Percentiles rank a stretch among this genome's conserved stretches.
phyloP scores from a whole-genome alignment of 768 basidiomycete species.

The Leccinum ochraceum region DNA sequence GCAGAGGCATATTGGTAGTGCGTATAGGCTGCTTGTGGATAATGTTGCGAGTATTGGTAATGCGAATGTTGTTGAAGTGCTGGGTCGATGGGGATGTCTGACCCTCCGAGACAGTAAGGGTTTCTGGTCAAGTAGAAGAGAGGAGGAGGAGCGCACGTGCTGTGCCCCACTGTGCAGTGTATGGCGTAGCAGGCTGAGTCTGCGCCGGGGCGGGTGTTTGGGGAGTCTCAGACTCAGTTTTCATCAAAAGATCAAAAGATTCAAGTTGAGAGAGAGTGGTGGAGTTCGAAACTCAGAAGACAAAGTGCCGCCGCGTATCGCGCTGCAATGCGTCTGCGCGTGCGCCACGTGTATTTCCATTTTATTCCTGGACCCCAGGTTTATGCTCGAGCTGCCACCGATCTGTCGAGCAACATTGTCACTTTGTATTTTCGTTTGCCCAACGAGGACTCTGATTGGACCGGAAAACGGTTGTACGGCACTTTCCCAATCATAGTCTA shows the following conservation, averaged over 20 bases:
- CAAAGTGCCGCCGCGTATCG: too few relatives aligned
- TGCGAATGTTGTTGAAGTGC: conserved; percentile 65
- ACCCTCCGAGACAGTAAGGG: conserved; percentile 3
- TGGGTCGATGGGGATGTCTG: conserved; percentile 68
- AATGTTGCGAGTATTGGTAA: conserved; percentile 42
- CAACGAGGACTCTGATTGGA: too few relatives aligned
- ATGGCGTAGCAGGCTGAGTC: conserved; percentile 31
- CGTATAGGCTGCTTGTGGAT: conserved; percentile 38
- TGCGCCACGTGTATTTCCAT: too few relatives aligned
- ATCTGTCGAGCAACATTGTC: too few relatives aligned
- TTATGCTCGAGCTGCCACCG: too few relatives aligned
- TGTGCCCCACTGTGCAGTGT: conserved; percentile 42
- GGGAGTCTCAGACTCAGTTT: conserved; percentile 41
- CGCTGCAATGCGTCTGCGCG: too few relatives aligned
- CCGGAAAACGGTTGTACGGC: background rate
- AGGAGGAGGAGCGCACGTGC: conserved; percentile 32
- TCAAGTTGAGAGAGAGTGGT: too few relatives aligned
- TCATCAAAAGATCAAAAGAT: conserved; percentile 32
- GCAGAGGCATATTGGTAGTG: conserved; percentile 45
- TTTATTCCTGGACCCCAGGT: too few relatives aligned
- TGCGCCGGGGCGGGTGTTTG: conserved; percentile 36
- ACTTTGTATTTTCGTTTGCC: too few relatives aligned
- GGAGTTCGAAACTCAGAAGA: too few relatives aligned
- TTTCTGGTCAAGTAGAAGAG: background rate
- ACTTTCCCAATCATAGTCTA: too few relatives aligned